Evolutionary conservation across 495 filamentous ascomycete genomes (phyloP), one percentile per base, ranked within the genome.

Genomic region (Tuber melanosporum): DNA sequence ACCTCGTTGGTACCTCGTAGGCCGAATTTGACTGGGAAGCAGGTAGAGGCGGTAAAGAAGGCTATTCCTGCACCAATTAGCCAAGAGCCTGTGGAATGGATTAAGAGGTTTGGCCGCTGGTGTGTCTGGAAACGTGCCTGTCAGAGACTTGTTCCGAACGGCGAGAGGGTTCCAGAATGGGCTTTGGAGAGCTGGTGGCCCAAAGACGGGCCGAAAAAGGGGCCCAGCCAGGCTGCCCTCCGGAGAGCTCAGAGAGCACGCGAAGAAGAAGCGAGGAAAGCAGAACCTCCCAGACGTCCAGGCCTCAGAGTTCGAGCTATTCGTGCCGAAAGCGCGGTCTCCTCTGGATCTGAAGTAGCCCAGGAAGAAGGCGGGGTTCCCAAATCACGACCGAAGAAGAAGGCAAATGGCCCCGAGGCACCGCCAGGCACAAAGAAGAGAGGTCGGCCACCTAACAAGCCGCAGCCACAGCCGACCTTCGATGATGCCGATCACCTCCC

Each of bases 71-170:
- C 90, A 17, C 81, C 81, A 83, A 86, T 87, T 39, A 83, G 87
- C 71, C 88, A 88, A 44, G 90, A 93, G 66, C 90, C 91, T 15
- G 82, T 92, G 5, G 87, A 89, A 19, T 84, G 89, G 57, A 86
- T 90, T 74, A 88, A 89, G 74, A 88, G 77, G 41, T 92, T 93
- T 77, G 91, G 90, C 4, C 86, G 91, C 36, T 93, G 91, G 91
- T 88, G 88, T 57, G 88, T 90, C 39, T 92, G 91, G 91, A 93
- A 93, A 80, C 90, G 90, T 72, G 91, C 91, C 6, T 90, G 91
- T 77, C 71, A 39, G 44, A 79, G 78, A 47, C 75, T 82, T 42
- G 78, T 80, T 44, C 71, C 79, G 19, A 52, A 47, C 26, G 81
- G 81, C 32, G 91, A 92, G 79, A 85, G 85, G 72, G 88, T 91